Percentiles rank a stretch among this genome's conserved stretches.
phyloP scores from a whole-genome alignment of 805 yeast species.

The Yarrowia deformans region DNA sequence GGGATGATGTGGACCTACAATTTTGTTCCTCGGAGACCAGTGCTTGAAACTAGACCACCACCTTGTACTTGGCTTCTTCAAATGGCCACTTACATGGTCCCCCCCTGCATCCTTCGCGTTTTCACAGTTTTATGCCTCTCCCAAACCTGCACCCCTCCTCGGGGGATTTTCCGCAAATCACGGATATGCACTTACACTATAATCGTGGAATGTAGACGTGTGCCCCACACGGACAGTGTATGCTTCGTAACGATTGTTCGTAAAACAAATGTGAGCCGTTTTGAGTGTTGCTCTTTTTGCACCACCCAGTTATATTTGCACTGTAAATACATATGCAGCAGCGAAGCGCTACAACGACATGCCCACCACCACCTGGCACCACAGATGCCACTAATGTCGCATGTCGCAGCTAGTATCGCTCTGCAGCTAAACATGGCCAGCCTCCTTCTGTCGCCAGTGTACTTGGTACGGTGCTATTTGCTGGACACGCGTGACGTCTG shows the following conservation, averaged over 20 bases:
- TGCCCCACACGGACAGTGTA: background rate
- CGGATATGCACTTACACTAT: constrained; percentile 33
- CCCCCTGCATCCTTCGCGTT: background rate
- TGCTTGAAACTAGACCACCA: background rate
- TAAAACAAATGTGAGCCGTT: too few relatives aligned
- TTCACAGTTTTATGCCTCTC: background rate
- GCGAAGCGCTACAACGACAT: too few relatives aligned
- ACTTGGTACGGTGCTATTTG: too few relatives aligned
- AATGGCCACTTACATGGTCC: too few relatives aligned
- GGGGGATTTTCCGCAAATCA: constrained; percentile 36
- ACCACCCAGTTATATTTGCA: background rate
- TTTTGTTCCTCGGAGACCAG: background rate
- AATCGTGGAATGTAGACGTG: constrained; percentile 25
- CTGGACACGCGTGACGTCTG: background rate
- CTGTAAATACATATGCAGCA: too few relatives aligned
- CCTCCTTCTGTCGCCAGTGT: background rate
- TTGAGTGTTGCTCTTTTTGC: background rate
- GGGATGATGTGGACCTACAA: background rate
- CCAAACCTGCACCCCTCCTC: constrained; percentile 8
- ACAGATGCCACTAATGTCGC: constrained; percentile 5
- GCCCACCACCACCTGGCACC: background rate
- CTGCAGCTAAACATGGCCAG: background rate
- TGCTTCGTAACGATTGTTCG: too few relatives aligned
- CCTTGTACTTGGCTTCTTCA: too few relatives aligned
- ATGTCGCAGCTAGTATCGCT: constrained; percentile 1